Base-by-base conservation (phyloP, 2,329 filamentous ascomycete species). In the Beauveria asiatica region DNA sequence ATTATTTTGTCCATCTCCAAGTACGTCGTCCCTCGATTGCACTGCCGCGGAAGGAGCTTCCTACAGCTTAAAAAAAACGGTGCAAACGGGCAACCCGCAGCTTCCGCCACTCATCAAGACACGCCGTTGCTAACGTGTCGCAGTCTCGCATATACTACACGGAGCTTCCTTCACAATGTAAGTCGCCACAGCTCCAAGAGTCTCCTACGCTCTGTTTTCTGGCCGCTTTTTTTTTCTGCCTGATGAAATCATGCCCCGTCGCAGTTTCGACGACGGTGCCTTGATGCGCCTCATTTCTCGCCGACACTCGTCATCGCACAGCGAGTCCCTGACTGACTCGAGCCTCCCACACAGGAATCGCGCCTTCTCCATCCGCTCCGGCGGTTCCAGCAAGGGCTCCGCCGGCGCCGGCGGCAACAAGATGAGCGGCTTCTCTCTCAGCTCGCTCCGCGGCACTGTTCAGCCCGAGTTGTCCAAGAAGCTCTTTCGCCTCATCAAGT, bases 401-500 rank as follows among this genome's bases (percentile, higher is more conserved):
- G 67, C 73, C 69, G 64, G 65, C 67, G 69, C 72, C 51, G 69
- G 76, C 60, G 70, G 72, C 63, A 85, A 25, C 58, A 54, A 55
- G 33, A 57, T 50, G 44, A 37, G 83, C 68, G 86, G 89, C 69
- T 96, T 97, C 78, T 89, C 86, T 62, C 88, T 97, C 78, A 86
- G 84, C 65, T 94, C 91, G 21, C 85, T 99, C 59, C 90, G 93
- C 56, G 91, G 91, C 60, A 84, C 87, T 53, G 83, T 88, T 67
- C 91, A 96, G 71, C 90, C 92, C 5, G 92, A 97, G 73, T 83
- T 97, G 30, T 92, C 90, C 68, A 91, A 90, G 74, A 90, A 88
- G 72, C 85, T 99, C 56, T 95, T 87, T 81, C 88, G 88, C 67
- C 83, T 99, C 63, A 96, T 97, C 80, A 99, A 99, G 78, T 90